Percentiles rank a stretch among this genome's conserved stretches.
Conservation (phyloP, 768 basidiomycete species). For the Cystobasidium tubakii region DNA sequence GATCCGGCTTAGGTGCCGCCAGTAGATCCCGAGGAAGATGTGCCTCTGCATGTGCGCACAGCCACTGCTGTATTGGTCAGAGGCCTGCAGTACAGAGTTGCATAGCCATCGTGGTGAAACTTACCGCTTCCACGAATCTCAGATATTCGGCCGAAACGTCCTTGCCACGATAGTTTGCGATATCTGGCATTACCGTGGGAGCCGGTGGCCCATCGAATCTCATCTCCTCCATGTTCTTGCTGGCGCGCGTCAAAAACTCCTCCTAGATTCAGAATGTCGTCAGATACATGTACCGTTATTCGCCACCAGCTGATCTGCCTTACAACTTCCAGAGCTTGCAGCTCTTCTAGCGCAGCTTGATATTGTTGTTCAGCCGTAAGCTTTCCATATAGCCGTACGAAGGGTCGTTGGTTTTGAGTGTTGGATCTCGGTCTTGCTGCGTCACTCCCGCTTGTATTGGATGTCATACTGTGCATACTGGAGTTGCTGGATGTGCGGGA, state of each 20-base stretch:
- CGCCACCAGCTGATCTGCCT: not conserved
- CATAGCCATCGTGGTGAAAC: not conserved
- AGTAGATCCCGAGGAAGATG: slow-evolving; percentile 15
- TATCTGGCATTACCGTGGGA: not conserved
- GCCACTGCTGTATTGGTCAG: slow-evolving; percentile 1
- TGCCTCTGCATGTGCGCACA: slow-evolving; percentile 9
- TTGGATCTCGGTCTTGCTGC: not conserved
- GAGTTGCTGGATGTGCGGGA: not conserved
- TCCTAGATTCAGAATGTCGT: not conserved
- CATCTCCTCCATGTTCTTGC: slow-evolving; percentile 33
- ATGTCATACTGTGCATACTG: not conserved
- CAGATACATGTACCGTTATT: not conserved
- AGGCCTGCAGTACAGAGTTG: no score
- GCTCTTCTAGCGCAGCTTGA: slow-evolving; percentile 20
- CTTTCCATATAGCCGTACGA: not conserved
- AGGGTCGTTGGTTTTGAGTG: not conserved
- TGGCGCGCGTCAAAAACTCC: slow-evolving; percentile 15
- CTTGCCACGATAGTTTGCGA: not conserved
- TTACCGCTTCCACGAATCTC: slow-evolving; percentile 15
- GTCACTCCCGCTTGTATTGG: not conserved
- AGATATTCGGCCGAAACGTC: not conserved
- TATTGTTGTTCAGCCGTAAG: not conserved
- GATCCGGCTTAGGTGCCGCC: not conserved
- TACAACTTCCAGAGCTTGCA: slow-evolving; percentile 20
- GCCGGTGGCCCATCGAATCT: not conserved